Base-by-base conservation (phyloP, 2,329 filamentous ascomycete genomes). In the Aspergillus neoniger region DNA sequence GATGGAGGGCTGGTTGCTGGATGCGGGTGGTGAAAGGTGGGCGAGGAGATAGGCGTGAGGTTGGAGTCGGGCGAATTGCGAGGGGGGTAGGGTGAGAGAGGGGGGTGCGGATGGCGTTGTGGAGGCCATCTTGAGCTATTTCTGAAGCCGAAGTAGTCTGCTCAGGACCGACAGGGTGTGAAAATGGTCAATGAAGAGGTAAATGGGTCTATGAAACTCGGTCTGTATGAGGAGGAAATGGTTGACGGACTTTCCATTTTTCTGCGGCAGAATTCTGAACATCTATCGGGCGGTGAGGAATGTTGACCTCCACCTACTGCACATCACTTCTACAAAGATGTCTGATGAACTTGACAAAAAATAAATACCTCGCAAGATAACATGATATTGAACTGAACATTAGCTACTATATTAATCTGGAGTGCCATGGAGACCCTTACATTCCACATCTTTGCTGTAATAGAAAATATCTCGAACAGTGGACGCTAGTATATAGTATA, bases 11-110 rank as follows among this genome's bases (percentile, higher is more conserved):
- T 81, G 77, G 56, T 78, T 74, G 65, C 80, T 79, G 25, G 80
- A 63, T 54, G 80, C 69, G 30, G 80, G 69, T 36, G 88, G 85
- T 64, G 89, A 85, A 69, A 98, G 90, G 77, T 96, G 95, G 55
- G 92, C 91, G 73, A 96, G 89, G 63, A 98, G 88, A 79, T 91
- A 97, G 8, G 92, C 90, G 67, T 92, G 89, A 5, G 95, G 93
- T 38, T 92, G 92, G 72, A 97, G 88, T 72, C 93, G 93, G 60
- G 92, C 91, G 77, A 96, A 96, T 65, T 79, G 77, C 7, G 69
- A 91, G 88, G 67, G 90, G 81, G 71, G 90, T 76, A 63, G 88
- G 76, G 74, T 88, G 77, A 66, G 83, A 72, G 72, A 86, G 70
- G 57, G 79, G 21, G 73, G 67, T 43, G 65, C 62, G 52, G 67